Base-by-base conservation (phyloP, 768 basidiomycete genomes). In the Hysterangium stoloniferum region DNA sequence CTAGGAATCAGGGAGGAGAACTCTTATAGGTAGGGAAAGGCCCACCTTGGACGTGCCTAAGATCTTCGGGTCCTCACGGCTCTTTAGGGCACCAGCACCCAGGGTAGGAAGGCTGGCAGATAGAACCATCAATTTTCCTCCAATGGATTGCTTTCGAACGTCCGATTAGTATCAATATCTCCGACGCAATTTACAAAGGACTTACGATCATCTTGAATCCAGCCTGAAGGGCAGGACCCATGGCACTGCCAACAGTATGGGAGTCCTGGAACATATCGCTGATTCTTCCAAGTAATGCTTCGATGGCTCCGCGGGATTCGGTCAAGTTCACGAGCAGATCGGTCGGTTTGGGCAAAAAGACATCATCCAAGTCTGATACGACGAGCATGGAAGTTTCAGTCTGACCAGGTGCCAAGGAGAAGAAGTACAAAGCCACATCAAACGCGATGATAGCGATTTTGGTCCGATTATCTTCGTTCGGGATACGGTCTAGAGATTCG, bases 241-340 rank as follows among this genome's bases (percentile, higher is more conserved):
- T 70, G 2, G 96, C 96, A 66, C 88, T 94, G 3, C 94, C 95
- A 52, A 94, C 82, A 25, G 84, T 83, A 61, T 84, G 84, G 54
- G 90, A 91, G n/a, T 98, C 95, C 65, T 86, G 80, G 79, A 98
- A 99, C 95, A 99, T 98, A 51, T 94, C 95, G 58, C 83, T 87
- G 49, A 99, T 75, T 47, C 86, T 73, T 15, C 82, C 79, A 1
- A 99, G 77, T 20, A 99, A 76, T 13, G 74, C 68, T 63, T 98
- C 95, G 40, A 98, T 68, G 2, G 84, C 80, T 0, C 79, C 70
- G 35, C 87, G 80, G 8, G 85, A 77, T 68, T 98, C 96, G 11
- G 80, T 77, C 54, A 98, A 71, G 71, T 97, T 98, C 61, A 98
- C 87, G 29, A 98, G 81, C n/a, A 98, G 74, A 64, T 98, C 95